These are phyloP conservation scores for Pestalotiopsis fici DNA, from an alignment of 2,329 filamentous ascomycete genomes.

Conservation along the genomic window DNA sequence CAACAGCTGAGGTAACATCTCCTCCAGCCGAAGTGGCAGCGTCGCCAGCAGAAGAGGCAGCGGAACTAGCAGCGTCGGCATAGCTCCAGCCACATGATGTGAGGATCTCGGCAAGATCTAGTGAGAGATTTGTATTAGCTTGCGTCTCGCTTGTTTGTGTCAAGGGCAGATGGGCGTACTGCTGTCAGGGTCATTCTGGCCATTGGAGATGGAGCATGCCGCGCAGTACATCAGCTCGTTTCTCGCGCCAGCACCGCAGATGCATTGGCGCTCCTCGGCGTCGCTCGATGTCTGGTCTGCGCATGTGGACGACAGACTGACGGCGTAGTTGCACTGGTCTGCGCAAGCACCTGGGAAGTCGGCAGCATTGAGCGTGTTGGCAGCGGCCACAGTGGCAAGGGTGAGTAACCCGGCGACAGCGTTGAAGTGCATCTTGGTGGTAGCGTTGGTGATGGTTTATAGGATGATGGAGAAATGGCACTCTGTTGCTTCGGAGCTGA, in stretches of 20 bases:
- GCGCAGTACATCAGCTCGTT: constrained; percentile 11
- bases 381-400: constrained; percentile 2
- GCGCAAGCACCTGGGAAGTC: constrained; percentile 5
- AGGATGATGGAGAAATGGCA: background rate
- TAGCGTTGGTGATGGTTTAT: background rate
- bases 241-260: constrained; percentile 7
- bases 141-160: background rate
- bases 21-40: background rate
- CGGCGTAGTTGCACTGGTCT: constrained; percentile 7
- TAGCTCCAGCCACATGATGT: constrained; percentile 8
- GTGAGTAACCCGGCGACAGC: background rate
- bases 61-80: constrained; percentile 1
- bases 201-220: constrained; percentile 9
- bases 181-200: constrained; percentile 7
- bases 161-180: background rate
- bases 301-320: constrained; percentile 3
- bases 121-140: background rate
- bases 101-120: constrained; percentile 7
- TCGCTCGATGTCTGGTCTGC: background rate
- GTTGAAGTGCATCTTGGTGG: constrained; percentile 7
- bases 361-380: constrained; percentile 3
- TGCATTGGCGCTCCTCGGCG: constrained; percentile 9
- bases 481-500: background rate
- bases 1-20: background rate
- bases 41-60: background rate